Evolutionary conservation across 1,284 basidiomycete species (phyloP), one percentile per base, ranked within the genome.

Genomic region (Cutaneotrichosporon daszewskae): DNA sequence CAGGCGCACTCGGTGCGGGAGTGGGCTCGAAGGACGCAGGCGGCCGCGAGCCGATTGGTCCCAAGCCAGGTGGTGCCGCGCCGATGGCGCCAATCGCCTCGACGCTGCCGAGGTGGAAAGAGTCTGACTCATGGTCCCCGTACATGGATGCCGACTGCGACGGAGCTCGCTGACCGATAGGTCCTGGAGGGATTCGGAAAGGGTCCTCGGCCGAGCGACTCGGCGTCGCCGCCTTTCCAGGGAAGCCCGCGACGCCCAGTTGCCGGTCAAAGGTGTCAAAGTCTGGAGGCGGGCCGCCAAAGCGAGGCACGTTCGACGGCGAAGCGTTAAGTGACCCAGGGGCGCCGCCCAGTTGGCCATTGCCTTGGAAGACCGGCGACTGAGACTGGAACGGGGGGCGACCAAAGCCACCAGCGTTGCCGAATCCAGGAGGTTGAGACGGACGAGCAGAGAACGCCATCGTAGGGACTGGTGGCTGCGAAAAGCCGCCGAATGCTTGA

Each of bases 211-310:
- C 57, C 22, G 45, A 45, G 32, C 45, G 45, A 9, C 31, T 38
- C 4, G 45, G 32, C 5, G 34, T 26, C 6, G 5, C 38, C 19
- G 23, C 47, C 29, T 39, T 56, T 59, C 23, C 47, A 42, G 61
- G 60, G 60, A 60, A 66, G 18, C 62, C 66, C n/a, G n/a, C n/a
- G 42, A 68, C 54, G 4, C 64, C 64, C 23, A 64, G 55, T 10
- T 33, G 25, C 5, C 37, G 3, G 25, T 47, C 49, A 29, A 45
- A 51, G 35, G 33, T 8, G 37, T 52, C 50, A 37, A 45, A 52
- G 32, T 37, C 37, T 10, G 40, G 31, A 9, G 43, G 32, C 3
- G 31, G 25, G 12, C 32, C 49, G 14, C 35, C 57, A 11, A 59
- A 59, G n/a, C 46, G 42, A 12, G 57, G 55, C 25, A 53, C 58